A percentile compares a stretch with the other conserved stretches of the same genome.
These are phyloP conservation scores for Fusarium coffeatum DNA, from an alignment of 2,329 filamentous ascomycete genomes.

Conservation along the genomic window DNA sequence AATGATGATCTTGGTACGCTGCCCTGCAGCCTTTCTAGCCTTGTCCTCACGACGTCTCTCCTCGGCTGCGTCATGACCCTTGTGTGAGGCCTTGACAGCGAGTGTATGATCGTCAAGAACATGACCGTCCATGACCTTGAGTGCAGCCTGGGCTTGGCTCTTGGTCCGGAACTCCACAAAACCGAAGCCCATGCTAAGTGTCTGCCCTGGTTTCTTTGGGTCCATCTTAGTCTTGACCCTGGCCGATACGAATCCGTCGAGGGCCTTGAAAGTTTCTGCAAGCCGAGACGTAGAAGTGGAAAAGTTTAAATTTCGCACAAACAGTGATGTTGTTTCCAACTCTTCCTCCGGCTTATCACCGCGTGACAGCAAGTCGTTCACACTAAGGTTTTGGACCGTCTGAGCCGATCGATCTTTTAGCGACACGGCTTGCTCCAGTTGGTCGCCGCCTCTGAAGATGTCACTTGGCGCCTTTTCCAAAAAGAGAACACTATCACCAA, in stretches of 20 bases:
- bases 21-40: constrained; percentile 80
- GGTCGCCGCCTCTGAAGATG: constrained; percentile 67
- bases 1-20: constrained; percentile 92
- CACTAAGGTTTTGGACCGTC: constrained; percentile 71
- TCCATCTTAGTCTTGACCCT: constrained; percentile 94
- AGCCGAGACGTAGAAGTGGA: constrained; percentile 82
- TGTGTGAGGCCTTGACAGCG: constrained; percentile 87
- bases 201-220: constrained; percentile 87
- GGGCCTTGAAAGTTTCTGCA: constrained; percentile 78
- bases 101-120: constrained; percentile 89
- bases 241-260: constrained; percentile 90
- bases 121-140: constrained; percentile 88
- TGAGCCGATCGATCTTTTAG: constrained; percentile 52
- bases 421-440: constrained; percentile 46
- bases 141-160: constrained; percentile 80
- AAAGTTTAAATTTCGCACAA: constrained; percentile 95
- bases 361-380: constrained; percentile 74
- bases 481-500: constrained; percentile 92
- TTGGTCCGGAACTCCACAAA: constrained; percentile 90
- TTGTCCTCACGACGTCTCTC: constrained; percentile 85
- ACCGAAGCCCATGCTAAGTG: constrained; percentile 96
- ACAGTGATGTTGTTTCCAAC: constrained; percentile 80
- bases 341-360: constrained; percentile 65
- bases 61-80: constrained; percentile 86
- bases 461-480: constrained; percentile 92